A percentile compares a stretch with the other conserved stretches of the same genome.
Conservation (phyloP, 371 early-diverging fungal species). For the Nematocida displodere region DNA sequence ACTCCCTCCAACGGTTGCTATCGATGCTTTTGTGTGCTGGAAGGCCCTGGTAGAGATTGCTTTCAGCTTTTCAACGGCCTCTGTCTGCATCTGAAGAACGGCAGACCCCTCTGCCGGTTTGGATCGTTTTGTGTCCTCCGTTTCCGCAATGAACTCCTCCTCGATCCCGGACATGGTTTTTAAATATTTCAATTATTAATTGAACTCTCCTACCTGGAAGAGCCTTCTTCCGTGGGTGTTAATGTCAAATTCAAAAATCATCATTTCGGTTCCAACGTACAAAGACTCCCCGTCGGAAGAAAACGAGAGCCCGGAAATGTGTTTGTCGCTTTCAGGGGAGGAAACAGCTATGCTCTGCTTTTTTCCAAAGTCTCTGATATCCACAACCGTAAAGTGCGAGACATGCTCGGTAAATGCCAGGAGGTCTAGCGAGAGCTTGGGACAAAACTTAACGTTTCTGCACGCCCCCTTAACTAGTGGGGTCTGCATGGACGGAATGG, state of each 20-base stretch:
- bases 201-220: slow-evolving; percentile 20
- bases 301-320: slow-evolving; percentile 59
- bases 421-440: slow-evolving; percentile 58
- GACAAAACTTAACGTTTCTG: slow-evolving; percentile 62
- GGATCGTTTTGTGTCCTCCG: slow-evolving; percentile 37
- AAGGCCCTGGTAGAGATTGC: slow-evolving; percentile 4
- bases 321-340: slow-evolving; percentile 39
- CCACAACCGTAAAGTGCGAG: slow-evolving; percentile 59
- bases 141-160: neutral
- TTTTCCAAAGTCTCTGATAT: slow-evolving; percentile 55
- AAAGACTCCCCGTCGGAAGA: slow-evolving; percentile 53
- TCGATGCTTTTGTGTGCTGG: neutral
- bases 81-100: slow-evolving; percentile 36
- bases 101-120: slow-evolving; percentile 39
- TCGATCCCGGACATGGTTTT: neutral
- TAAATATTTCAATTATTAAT: neutral
- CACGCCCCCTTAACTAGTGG: slow-evolving; percentile 58
- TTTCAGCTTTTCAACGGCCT: slow-evolving; percentile 38
- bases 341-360: slow-evolving; percentile 53
- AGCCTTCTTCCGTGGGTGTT: slow-evolving; percentile 20
- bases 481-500: slow-evolving; percentile 53
- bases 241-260: slow-evolving; percentile 49
- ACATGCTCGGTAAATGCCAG: slow-evolving; percentile 64
- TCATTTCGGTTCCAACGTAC: slow-evolving; percentile 55
- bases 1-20: slow-evolving; percentile 23